Conservation (phyloP, 1,139 yeast genomes). For the Nakaseomyces uthaithaninus region DNA sequence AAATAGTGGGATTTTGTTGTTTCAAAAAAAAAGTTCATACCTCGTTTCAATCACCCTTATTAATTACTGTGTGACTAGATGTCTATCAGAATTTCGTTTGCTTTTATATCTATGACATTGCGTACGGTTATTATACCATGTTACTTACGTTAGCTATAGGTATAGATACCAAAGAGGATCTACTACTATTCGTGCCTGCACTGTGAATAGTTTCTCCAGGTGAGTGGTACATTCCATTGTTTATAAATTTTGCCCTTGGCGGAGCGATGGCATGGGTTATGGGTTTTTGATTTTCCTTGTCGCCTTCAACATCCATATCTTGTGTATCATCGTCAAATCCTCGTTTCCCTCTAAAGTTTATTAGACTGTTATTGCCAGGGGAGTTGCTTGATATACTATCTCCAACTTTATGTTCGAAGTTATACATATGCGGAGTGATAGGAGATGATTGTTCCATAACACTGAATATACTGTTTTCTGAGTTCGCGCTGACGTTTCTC, state of each 20-base stretch:
- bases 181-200: slow-evolving; percentile 15
- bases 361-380: slow-evolving; percentile 18
- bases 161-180: slow-evolving; percentile 23
- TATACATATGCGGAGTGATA: slow-evolving; percentile 25
- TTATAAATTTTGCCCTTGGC: slow-evolving; percentile 23
- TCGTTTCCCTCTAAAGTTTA: slow-evolving; percentile 11
- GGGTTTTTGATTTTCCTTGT: slow-evolving; percentile 17
- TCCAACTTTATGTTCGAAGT: slow-evolving; percentile 16
- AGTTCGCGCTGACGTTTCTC: slow-evolving; percentile 23
- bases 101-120: too few relatives aligned
- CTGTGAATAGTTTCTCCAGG: slow-evolving; percentile 16
- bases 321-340: slow-evolving; percentile 7
- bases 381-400: slow-evolving; percentile 15
- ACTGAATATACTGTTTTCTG: slow-evolving; percentile 26
- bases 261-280: slow-evolving; percentile 13
- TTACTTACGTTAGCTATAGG: slow-evolving; percentile 1
- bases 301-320: slow-evolving; percentile 8
- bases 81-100: too few relatives aligned
- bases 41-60: too few relatives aligned
- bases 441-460: slow-evolving; percentile 23
- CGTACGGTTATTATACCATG: not conserved
- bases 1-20: too few relatives aligned
- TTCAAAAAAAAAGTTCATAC: too few relatives aligned
- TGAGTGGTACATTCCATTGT: slow-evolving; percentile 21
- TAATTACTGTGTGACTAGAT: too few relatives aligned